Evolutionary conservation across 2,329 filamentous ascomycete genomes (phyloP), one percentile per base, ranked within the genome.

Genomic region (Onygenales sp.): DNA sequence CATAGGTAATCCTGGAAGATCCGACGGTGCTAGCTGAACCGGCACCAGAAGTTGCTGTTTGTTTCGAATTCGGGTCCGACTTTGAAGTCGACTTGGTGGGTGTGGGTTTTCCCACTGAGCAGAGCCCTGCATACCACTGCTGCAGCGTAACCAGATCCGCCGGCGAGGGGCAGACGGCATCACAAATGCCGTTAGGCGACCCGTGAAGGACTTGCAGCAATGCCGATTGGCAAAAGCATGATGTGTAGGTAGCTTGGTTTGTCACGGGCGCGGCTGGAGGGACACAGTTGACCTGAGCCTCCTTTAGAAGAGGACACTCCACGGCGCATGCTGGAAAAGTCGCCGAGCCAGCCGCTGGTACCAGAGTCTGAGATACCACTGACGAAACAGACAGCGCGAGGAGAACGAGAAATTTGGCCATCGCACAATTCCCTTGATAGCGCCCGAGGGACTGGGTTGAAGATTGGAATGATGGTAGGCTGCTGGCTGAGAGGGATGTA

Each of bases 211-310:
- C 67, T 3, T 76, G 71, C 2, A 93, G 76, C 21, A 77, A 72
- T 10, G 74, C 58, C 49, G 85, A 82, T 61, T 77, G 72, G 72
- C 89, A 95, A 72, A 94, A 90, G 70, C 89, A 94, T 37, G 76
- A 74, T 50, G 81, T 75, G 66, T 86, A 88, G 43, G 75, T 78
- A 17, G 67, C 63, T 42, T 77, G 66, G 47, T 76, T 74, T 49
- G 76, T 75, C 6, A 70, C 67, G 4, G 77, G 67, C 3, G 69
- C 74, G 3, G 79, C 80, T 8, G 73, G 69, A 3, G 85, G 84
- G 1, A 85, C 77, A 68, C 89, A 94, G 56, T 76, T 81, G 45
- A 78, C 79, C 63, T 90, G 87, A 54, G 86, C 88, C 67, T 87
- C 80, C 64, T 78, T 82, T 44, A 89, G 80, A 32, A 73, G 66